Percentiles rank a stretch among this genome's conserved stretches.
phyloP scores from a whole-genome alignment of 495 filamentous ascomycete genomes.

The Parmelia sp. region DNA sequence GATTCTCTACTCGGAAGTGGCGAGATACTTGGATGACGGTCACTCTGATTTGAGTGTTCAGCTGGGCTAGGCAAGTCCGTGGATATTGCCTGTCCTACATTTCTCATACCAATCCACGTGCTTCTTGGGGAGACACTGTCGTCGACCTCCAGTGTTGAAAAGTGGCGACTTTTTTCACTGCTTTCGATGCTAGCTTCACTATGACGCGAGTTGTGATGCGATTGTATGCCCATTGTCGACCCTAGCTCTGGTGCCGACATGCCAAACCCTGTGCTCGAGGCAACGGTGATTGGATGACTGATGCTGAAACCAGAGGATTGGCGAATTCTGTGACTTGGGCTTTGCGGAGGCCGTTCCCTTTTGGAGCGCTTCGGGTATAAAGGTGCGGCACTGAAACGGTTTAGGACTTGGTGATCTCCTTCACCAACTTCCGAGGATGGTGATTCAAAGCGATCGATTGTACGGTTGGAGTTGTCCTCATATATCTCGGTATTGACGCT shows the following conservation, averaged over 20 bases:
- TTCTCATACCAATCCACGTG: slow-evolving; percentile 1
- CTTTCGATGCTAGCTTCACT: slow-evolving; percentile 1
- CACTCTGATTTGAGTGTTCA: neutral
- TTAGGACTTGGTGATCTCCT: neutral
- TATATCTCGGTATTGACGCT: slow-evolving; percentile 12
- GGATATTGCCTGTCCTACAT: neutral
- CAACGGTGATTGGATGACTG: neutral
- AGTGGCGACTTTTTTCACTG: neutral
- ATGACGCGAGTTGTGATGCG: neutral
- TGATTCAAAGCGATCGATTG: slow-evolving; percentile 5
- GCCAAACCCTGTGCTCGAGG: slow-evolving; percentile 1
- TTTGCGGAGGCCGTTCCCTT: neutral
- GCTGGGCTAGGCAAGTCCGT: neutral
- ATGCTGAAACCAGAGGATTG: neutral
- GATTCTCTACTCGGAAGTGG: slow-evolving; percentile 4
- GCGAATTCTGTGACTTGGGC: neutral
- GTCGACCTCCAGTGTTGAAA: slow-evolving; percentile 1
- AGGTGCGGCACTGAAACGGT: slow-evolving; percentile 1
- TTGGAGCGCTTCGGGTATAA: neutral
- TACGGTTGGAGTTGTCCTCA: slow-evolving; percentile 2
- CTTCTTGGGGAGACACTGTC: neutral
- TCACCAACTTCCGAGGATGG: slow-evolving; percentile 9
- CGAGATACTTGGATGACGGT: neutral
- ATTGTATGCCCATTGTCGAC: neutral
- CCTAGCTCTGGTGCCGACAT: neutral